phyloP scores from a whole-genome alignment of 306 rosid species.

The Quercus rubra region DNA sequence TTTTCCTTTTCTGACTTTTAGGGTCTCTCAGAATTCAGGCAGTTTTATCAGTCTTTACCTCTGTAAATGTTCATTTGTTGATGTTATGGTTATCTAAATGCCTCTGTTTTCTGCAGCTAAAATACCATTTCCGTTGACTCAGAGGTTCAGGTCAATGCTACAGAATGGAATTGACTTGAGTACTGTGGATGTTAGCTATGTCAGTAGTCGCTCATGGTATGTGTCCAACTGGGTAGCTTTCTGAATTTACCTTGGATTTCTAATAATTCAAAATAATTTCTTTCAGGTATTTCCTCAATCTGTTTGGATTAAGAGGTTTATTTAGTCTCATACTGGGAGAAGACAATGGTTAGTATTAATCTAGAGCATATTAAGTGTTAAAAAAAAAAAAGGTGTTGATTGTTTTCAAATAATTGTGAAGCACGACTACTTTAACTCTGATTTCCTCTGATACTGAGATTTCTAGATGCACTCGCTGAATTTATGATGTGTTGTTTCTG shows the following conservation, averaged over 20 bases:
- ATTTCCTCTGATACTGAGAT: constrained; percentile 2
- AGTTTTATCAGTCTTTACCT: neutral
- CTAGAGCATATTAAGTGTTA: neutral
- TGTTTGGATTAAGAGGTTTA: constrained; percentile 94
- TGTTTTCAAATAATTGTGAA: neutral
- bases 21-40: neutral
- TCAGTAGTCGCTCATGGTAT: constrained; percentile 99
- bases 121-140: constrained; percentile 97
- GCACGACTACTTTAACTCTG: neutral
- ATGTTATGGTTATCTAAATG: constrained; percentile 7
- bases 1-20: neutral
- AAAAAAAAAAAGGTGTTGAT: neutral
- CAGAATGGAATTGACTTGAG: constrained; percentile 99
- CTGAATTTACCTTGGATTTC: neutral
- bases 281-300: constrained; percentile 94
- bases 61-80: neutral
- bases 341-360: constrained; percentile 82
- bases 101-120: constrained; percentile 60
- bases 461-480: constrained; percentile 7
- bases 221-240: neutral
- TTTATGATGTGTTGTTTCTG: constrained; percentile 18
- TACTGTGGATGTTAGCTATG: constrained; percentile 99
- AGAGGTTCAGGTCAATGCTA: constrained; percentile 94
- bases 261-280: constrained; percentile 7
- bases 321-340: constrained; percentile 98